Evolutionary conservation across 768 basidiomycete genomes (phyloP), one percentile per base, ranked within the genome.

Genomic region (Fistulinella prunicolor): DNA sequence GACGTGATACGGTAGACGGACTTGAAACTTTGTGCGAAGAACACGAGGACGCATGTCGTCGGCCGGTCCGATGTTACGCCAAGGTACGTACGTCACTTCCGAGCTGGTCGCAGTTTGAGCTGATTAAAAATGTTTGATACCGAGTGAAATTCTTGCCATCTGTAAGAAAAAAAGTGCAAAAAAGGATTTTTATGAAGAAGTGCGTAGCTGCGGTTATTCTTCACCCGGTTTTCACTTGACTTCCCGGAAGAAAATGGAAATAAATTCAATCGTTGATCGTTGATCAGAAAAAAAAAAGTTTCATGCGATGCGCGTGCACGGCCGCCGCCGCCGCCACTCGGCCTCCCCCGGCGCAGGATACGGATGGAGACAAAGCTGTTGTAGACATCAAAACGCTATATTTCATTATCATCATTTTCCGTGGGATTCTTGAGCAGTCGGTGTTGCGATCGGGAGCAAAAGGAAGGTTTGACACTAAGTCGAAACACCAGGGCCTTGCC

Each of bases 1-100:
- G 61, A 66, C 61, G 64, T 64, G 55, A 63, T 64, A 47, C n/a
- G 35, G 30, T 32, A 36, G 29, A 61, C 46, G 44, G 50, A 49
- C 49, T 51, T 63, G 49, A 61, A 32, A 64, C 64, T 57, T 55
- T 65, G 59, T 36, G 50, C 36, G 30, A 32, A 12, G 30, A 14
- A 32, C 30, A 32, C 13, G 13, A 6, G 30, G n/a, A n/a, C 30
- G 13, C 30, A 14, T 32, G 30, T 32, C 13, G 30, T 32, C 30
- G 45, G 35, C 48, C 53, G 51, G 55, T 38, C 60, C 55, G 60
- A 48, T 38, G 46, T 42, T 42, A 36, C 30, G 30, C 30, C 30
- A 32, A 32, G 30, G 13, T 14, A 14, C 13, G 13, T 8, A 32
- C 13, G 13, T 14, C 4, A 32, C 13, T 32, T 32, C 30, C 30